Percentiles rank a stretch among this genome's conserved stretches.
phyloP scores from a whole-genome alignment of 805 yeast species.

The Yamadazyma endophytica region DNA sequence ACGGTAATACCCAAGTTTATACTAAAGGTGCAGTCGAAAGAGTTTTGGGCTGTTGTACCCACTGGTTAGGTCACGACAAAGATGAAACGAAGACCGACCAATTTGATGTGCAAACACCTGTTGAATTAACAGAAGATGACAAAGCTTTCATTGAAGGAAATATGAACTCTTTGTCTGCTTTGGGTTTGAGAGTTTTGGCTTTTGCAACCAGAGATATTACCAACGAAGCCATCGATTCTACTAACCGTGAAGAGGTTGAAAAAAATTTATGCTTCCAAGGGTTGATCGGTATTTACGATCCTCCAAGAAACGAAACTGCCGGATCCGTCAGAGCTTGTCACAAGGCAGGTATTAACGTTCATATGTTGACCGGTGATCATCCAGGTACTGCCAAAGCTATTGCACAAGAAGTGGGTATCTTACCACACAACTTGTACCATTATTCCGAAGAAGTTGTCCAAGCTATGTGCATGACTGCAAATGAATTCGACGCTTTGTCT shows the following conservation, averaged over 20 bases:
- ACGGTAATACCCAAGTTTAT: conserved; percentile 27
- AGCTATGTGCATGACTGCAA: conserved; percentile 36
- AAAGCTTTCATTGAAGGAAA: conserved; percentile 44
- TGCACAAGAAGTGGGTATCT: conserved; percentile 76
- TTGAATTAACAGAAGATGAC: conserved; percentile 38
- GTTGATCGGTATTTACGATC: conserved; percentile 74
- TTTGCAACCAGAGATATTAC: conserved; percentile 48
- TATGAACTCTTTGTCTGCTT: conserved; percentile 55
- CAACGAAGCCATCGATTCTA: conserved; percentile 12
- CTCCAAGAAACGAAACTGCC: conserved; percentile 69
- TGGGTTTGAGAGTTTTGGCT: conserved; percentile 72
- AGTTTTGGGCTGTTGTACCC: conserved; percentile 50
- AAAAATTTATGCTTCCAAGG: conserved; percentile 55
- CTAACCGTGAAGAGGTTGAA: conserved; percentile 44
- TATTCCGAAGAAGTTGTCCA: conserved; percentile 30
- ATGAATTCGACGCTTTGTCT: conserved; percentile 27
- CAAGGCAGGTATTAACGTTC: conserved; percentile 72
- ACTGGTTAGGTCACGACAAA: conserved; percentile 42
- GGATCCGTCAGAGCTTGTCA: conserved; percentile 64
- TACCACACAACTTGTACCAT: conserved; percentile 46
- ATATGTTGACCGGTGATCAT: conserved; percentile 81
- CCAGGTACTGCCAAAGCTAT: conserved; percentile 75
- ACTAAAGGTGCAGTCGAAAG: conserved; percentile 81
- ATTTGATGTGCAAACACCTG: conserved; percentile 13
- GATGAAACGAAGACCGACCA: conserved; percentile 19